Evolutionary conservation across 2,329 filamentous ascomycete species (phyloP), one percentile per base, ranked within the genome.

Genomic region (Teratosphaeria zuluensis): DNA sequence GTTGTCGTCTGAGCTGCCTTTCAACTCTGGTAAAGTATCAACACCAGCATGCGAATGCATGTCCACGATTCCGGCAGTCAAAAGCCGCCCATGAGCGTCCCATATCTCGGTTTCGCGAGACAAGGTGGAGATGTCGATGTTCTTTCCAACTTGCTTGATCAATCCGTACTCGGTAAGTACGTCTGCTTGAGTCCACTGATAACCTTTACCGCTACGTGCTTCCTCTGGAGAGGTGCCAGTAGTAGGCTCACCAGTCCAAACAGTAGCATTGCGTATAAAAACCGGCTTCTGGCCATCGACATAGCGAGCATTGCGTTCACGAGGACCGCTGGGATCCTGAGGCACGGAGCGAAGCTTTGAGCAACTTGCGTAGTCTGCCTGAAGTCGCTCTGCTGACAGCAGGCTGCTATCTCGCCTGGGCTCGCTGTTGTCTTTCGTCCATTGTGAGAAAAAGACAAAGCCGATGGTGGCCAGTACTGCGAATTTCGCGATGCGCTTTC

Each of bases 41-140:
- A 86, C 80, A 7, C 85, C 84, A 1, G 84, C 79, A 67, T 89
- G 86, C 35, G 80, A 84, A 71, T 89, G 86, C 83, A 88, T 88
- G 66, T 89, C 86, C 54, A 89, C 82, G 64, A 89, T 84, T 16
- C 86, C 86, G 7, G 79, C 78, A 0, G 86, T 89, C 21, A 89
- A 73, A 58, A 79, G 82, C 2, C 83, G 79, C 1, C 86, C 84
- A 30, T 77, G 69, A 4, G 83, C 84, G 57, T 88, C 76, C 68
- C 78, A 85, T 8, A 84, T 66, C 4, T 80, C 62, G 0, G 76
- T 77, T 54, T 81, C 76, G 2, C 77, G 66, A 0, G 72, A 69
- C 2, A 69, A 65, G 7, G 69, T 58, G 0, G 73, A 68, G 53
- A 85, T 82, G 32, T 73, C 70, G 2, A 71, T 57, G 33, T 74